Evolutionary conservation across 2,329 filamentous ascomycete species (phyloP), one percentile per base, ranked within the genome.

Genomic region (Fusarium floridanum): DNA sequence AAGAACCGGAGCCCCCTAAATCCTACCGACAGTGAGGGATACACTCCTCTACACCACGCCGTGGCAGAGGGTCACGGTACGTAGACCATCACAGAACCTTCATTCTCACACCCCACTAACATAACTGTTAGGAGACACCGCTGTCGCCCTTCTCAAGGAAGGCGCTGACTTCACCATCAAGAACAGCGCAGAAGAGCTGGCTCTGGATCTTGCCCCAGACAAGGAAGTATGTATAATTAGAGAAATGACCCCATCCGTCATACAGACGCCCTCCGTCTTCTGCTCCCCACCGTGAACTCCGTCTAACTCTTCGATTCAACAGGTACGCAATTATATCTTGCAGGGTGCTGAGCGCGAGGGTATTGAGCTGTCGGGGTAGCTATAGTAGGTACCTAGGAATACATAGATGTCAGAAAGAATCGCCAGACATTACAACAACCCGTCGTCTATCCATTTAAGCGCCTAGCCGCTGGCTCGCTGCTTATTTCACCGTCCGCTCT

Each of bases 31-130:
- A 86, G 87, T 39, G 91, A 95, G 76, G 96, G 96, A 1, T 91
- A 94, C 81, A 98, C 97, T 27, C 93, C 97, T 5, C 86, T 99
- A 78, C 97, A 99, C 84, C 97, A 99, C 81, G 91, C 94, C 14
- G 85, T 95, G 74, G 92, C 93, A 2, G 94, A 97, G 80, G 91
- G 91, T 6, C 91, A 93, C 81, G 92, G 91, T 91, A 79, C 45
- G 86, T 16, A 41, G 4, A 59, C 53, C 20, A 50, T 32, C 36
- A 16, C 43, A 24, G 5, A 27, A 24, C 10, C 36, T 27, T 22
- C 22, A 29, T 8, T 16, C 16, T 27, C 32, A n/a, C 10, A 34
- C 34, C 10, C n/a, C 8, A 22, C 67, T 64, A 11, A 67, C 17
- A 39, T 17, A 12, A 16, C 22, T 65, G 17, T 57, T 36, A 91